A percentile compares a stretch with the other conserved stretches of the same genome.
phyloP scores from a whole-genome alignment of 179 eudicot species.

The Carnegiea gigantea region DNA sequence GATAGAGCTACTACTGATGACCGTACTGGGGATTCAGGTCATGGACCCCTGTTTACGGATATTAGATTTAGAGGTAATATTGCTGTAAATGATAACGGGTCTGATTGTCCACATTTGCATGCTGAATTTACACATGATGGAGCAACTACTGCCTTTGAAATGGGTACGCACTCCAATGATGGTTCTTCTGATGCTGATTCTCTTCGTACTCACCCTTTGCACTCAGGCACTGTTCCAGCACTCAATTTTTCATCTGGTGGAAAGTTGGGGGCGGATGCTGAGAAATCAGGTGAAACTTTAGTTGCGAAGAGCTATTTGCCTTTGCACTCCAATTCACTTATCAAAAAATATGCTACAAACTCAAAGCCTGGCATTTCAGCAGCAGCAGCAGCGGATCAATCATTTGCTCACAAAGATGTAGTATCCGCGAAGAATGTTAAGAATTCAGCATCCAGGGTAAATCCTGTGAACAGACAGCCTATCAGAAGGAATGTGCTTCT shows the following conservation, averaged over 20 bases:
- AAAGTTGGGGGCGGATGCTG: constrained; percentile 18
- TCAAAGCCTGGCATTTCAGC: constrained; percentile 30
- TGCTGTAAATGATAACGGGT: constrained; percentile 22
- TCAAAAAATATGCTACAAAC: constrained; percentile 19
- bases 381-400: constrained; percentile 14
- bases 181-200: constrained; percentile 24
- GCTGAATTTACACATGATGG: constrained; percentile 21
- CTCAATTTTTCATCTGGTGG: constrained; percentile 20
- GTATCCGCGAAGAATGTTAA: constrained; percentile 30
- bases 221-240: constrained; percentile 17
- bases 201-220: constrained; percentile 20
- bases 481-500: constrained; percentile 33
- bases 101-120: constrained; percentile 22
- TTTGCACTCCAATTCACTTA: constrained; percentile 18
- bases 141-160: constrained; percentile 18
- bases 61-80: constrained; percentile 22
- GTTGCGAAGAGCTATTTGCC: constrained; percentile 19
- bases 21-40: constrained; percentile 22
- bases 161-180: constrained; percentile 20
- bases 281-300: constrained; percentile 22
- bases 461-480: constrained; percentile 25
- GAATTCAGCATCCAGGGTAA: constrained; percentile 24
- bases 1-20: constrained; percentile 20
- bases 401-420: constrained; percentile 25
- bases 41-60: constrained; percentile 21